phyloP scores from a whole-genome alignment of 31 red algal species.

The Porphyra umbilicalis region DNA sequence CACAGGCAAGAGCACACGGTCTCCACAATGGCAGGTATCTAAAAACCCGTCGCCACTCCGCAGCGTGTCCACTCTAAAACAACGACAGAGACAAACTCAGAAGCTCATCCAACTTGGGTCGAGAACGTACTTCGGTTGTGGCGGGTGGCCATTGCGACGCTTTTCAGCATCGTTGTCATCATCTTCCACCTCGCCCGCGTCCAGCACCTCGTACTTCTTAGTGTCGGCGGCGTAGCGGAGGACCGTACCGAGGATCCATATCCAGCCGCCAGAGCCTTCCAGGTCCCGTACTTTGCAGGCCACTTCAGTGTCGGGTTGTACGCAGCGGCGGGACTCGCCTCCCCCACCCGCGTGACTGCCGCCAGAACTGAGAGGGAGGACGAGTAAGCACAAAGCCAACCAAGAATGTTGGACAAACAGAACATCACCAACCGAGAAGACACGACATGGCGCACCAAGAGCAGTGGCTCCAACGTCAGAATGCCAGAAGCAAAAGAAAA shows the following conservation, averaged over 20 bases:
- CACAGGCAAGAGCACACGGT: too few species aligned
- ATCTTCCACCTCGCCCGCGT: conserved; percentile 17
- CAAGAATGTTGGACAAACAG: too few species aligned
- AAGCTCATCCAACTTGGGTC: not conserved
- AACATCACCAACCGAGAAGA: not conserved
- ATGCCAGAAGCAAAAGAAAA: too few species aligned
- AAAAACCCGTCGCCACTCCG: too few species aligned
- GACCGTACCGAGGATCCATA: conserved; percentile 31
- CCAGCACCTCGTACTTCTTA: conserved; percentile 18
- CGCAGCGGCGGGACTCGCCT: conserved; percentile 1
- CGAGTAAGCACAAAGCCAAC: not conserved
- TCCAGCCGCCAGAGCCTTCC: conserved; percentile 20
- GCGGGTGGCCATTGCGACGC: not conserved
- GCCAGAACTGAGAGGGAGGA: not conserved
- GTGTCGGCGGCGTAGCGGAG: conserved; percentile 6
- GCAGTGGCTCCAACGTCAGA: not conserved
- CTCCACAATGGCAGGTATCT: too few species aligned
- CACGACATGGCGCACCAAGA: too few species aligned
- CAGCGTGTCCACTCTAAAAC: too few species aligned
- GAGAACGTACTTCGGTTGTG: not conserved
- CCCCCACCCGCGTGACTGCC: conserved; percentile 3
- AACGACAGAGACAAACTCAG: not conserved
- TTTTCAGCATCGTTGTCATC: not conserved
- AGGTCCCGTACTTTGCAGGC: conserved; percentile 25
- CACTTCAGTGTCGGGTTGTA: conserved; percentile 23